Conservation (phyloP, 805 yeast species). For the Cyberlindnera americana region DNA sequence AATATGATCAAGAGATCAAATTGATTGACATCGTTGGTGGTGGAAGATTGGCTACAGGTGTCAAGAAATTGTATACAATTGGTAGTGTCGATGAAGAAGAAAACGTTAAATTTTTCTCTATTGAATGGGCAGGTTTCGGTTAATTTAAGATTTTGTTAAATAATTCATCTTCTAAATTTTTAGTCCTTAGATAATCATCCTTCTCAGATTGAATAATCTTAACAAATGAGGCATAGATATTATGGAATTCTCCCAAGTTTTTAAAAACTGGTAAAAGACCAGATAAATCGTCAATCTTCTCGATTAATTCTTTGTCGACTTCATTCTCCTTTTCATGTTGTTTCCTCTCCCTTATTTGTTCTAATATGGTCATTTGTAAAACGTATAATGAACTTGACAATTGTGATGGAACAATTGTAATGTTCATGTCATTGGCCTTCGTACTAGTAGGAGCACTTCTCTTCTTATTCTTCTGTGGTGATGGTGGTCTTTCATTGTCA, state of each 20-base stretch:
- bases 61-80: constrained; percentile 78
- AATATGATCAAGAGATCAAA: constrained; percentile 49
- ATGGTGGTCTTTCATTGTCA: not conserved
- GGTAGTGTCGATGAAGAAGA: constrained; percentile 35
- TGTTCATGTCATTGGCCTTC: constrained; percentile 2
- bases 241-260: constrained; percentile 47
- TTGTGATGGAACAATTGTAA: constrained; percentile 29
- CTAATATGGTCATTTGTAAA: constrained; percentile 43
- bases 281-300: constrained; percentile 45
- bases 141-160: constrained; percentile 30
- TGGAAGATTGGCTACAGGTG: constrained; percentile 92
- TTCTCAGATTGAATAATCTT: constrained; percentile 37
- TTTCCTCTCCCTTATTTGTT: constrained; percentile 32
- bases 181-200: constrained; percentile 31
- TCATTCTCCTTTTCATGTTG: constrained; percentile 27
- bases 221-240: constrained; percentile 47
- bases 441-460: constrained; percentile 24
- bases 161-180: constrained; percentile 26
- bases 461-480: not conserved
- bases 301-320: constrained; percentile 34
- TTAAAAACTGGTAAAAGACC: constrained; percentile 51
- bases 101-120: constrained; percentile 51
- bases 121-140: constrained; percentile 98
- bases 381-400: constrained; percentile 39
- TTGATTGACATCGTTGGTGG: constrained; percentile 65